Evolutionary conservation across 768 basidiomycete genomes (phyloP).

Genomic region (Lepiota venenata): DNA sequence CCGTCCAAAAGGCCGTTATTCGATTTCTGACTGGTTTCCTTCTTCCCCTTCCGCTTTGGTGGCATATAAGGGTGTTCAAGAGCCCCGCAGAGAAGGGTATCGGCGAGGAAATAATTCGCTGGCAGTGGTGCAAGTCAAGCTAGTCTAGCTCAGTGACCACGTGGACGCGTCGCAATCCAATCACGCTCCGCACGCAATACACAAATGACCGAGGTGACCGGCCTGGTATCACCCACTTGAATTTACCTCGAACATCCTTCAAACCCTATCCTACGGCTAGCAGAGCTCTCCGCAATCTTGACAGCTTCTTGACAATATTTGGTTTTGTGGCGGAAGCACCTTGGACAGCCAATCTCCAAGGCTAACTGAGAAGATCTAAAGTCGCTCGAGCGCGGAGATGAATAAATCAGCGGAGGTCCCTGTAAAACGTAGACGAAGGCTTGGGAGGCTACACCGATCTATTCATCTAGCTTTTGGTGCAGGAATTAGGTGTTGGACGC

Average conservation of each 20-base stretch:
- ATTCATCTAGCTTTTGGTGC: too few relatives aligned
- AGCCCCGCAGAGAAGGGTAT: background rate
- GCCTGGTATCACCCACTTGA: background rate
- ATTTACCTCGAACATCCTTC: background rate
- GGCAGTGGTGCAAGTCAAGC: slow-evolving; percentile 4
- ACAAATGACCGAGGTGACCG: background rate
- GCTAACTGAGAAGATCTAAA: too few relatives aligned
- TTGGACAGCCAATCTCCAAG: background rate
- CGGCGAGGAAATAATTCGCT: background rate
- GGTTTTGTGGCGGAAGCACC: background rate
- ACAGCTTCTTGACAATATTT: background rate
- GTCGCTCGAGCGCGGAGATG: too few relatives aligned
- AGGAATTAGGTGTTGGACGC: too few relatives aligned
- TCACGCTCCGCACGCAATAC: background rate
- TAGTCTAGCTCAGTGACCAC: slow-evolving; percentile 1
- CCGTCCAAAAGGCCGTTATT: slow-evolving; percentile 11
- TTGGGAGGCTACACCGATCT: too few relatives aligned
- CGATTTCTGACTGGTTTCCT: slow-evolving; percentile 1
- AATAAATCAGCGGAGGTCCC: too few relatives aligned
- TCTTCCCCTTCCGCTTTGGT: slow-evolving; percentile 4
- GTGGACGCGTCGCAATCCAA: slow-evolving; percentile 2
- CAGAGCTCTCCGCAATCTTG: background rate
- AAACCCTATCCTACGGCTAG: too few relatives aligned
- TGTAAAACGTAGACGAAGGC: too few relatives aligned
- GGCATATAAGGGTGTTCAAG: slow-evolving; percentile 6